Base-by-base conservation (phyloP, 2,329 filamentous ascomycete species). In the Pseudogymnoascus sp. region DNA sequence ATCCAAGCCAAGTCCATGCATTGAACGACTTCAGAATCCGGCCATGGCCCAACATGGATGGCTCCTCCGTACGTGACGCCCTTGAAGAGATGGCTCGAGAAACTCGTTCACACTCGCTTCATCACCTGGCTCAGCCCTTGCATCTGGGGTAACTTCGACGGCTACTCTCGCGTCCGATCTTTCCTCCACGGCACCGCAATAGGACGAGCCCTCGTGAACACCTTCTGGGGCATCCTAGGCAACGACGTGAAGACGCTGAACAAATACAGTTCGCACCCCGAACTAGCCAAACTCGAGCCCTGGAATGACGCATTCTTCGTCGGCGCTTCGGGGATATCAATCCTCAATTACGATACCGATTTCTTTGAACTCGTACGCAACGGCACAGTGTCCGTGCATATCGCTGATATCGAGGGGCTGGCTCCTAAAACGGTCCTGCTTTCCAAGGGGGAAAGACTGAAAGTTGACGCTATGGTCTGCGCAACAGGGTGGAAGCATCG, bases 101-200 rank as follows among this genome's bases (percentile, higher is more conserved):
- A 87, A 68, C 79, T 91, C 4, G 81, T 88, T 3, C 82, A 83
- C 34, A 88, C 84, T 0, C 84, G 89, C 0, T 80, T 89, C 66
- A 75, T 92, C 62, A 89, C 85, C 1, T 91, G 87, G 85, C 85
- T 93, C 73, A 87, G 84, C 61, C 89, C 90, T 0, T 92, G 89
- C 70, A 81, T 89, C 12, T 93, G 88, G 86, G 87, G 86, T 4
- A 77, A 79, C 1, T 82, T 80, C 1, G 86, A 86, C 69, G 87
- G 86, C 1, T 88, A 82, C 67, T 76, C 79, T 11, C 75, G 75
- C 10, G 76, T 84, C 1, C 79, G 84, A 3, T 70, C 73, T 8
- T 84, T 88, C 64, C 76, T 86, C 56, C 85, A 89, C 66, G 76
- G 78, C 21, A 88, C 83, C 0, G 73, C 76, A 36, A 62, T 87